Evolutionary conservation across 2,329 filamentous ascomycete species (phyloP).

Genomic region (Ophiocordyceps australis): DNA sequence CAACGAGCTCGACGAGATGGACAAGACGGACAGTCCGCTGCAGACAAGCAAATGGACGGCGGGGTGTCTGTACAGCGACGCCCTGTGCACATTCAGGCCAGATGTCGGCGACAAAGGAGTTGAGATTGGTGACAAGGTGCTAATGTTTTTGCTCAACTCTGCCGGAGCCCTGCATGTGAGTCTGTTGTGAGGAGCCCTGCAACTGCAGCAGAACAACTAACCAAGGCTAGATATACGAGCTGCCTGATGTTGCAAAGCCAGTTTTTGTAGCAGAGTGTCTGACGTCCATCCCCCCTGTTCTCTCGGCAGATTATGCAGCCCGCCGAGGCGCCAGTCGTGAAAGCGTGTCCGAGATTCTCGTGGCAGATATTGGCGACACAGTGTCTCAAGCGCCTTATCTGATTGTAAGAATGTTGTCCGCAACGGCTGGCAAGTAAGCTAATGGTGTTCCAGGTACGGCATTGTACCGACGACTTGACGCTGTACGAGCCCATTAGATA

Average conservation of each 20-base stretch:
- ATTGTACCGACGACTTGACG: constrained; percentile 62
- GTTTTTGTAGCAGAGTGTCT: constrained; percentile 63
- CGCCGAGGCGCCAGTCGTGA: constrained; percentile 58
- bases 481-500: constrained; percentile 67
- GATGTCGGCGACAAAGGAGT: constrained; percentile 17
- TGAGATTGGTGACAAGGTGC: constrained; percentile 28
- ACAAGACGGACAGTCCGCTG: constrained; percentile 38
- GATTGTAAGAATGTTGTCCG: constrained; percentile 38
- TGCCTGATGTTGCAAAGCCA: constrained; percentile 54
- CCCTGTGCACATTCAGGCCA: constrained; percentile 32
- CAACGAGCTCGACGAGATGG: constrained; percentile 72
- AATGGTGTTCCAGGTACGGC: constrained; percentile 41
- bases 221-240: constrained; percentile 47
- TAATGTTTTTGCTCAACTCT: constrained; percentile 62
- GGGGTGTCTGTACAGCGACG: constrained; percentile 67
- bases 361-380: constrained; percentile 70
- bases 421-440: not conserved
- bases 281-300: constrained; percentile 55
- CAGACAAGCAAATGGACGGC: constrained; percentile 57
- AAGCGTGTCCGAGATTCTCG: constrained; percentile 57
- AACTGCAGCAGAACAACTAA: too few species aligned
- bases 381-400: constrained; percentile 58
- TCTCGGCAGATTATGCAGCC: constrained; percentile 52
- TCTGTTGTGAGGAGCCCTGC: too few species aligned
- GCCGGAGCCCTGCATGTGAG: constrained; percentile 60